Evolutionary conservation across 208 protist species (phyloP), one percentile per base, ranked within the genome.

Genomic region (Angomonas deanei): DNA sequence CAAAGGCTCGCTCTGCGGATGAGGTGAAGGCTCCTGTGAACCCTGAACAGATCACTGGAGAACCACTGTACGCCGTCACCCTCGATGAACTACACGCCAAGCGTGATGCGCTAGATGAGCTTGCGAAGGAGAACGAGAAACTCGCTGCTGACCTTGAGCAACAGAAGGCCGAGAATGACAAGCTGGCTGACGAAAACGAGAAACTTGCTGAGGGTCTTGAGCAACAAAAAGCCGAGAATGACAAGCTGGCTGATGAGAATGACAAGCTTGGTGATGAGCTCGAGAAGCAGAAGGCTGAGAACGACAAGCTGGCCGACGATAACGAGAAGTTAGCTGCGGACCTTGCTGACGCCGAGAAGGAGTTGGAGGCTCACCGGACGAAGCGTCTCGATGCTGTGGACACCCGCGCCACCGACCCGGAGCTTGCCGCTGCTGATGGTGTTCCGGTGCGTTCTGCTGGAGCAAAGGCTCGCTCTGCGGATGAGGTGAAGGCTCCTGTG

Each of bases 61-160:
- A 78, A 59, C 67, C 72, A 17, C 42, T 70, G 24, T 46, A 70
- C 30, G 66, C 72, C 0, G 68, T 74, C 13, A 64, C 59, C 5
- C 36, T 74, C 54, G 68, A 74, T 52, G 73, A 79, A 50, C 70
- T 71, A 49, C 30, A 28, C 13, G 53, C 73, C 34, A 52, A 67
- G 13, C 34, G 36, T 36, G 42, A 53, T 42, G 56, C 8, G 3
- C 19, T 47, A 8, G 31, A 0, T 24, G 56, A 59, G 24, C 31
- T 53, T 34, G 66, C 24, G 23, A 8, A 36, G 59, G 33, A 72
- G 42, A 66, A 52, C 30, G 52, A 56, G 30, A 61, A 65, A 46
- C 27, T 50, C 24, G 60, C 28, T 33, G 60, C 4, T 28, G 15
- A 53, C 23, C 34, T 33, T 32, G 47, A 24, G n/a, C n/a, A 53